Evolutionary conservation across 805 yeast genomes (phyloP), one percentile per base, ranked within the genome.

Genomic region (Scheffersomyces stipitis): DNA sequence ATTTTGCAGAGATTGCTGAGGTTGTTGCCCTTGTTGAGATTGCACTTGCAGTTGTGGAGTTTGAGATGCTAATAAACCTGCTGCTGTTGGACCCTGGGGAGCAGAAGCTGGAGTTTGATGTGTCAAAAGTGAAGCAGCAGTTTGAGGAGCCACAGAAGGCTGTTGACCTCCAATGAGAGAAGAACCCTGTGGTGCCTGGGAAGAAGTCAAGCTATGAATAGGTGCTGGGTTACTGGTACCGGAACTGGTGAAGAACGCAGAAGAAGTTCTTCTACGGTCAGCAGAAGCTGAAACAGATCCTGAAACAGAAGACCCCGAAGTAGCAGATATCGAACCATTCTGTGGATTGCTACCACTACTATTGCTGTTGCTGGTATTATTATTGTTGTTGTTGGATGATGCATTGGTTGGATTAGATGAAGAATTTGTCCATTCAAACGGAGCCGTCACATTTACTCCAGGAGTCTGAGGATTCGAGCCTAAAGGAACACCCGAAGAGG

Each of bases 231-330:
- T 42, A 24, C 54, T 59, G 38, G 60, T 71, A 62, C 76, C 76
- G 51, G 76, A 76, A 24, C 54, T 59, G 38, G 60, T 71, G 62
- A 76, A 77, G 51, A 77, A 76, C 12, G 75, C 73, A 23, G 80
- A 73, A 8, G 75, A 66, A 31, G 76, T 73, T 64, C 81, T 68
- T 62, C 80, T 67, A 49, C 78, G 68, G 42, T 73, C 66, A 29
- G 42, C 34, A 4, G 34, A 18, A 13, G 18, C 28, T n/a, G 38
- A 34, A 23, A 10, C 12, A n/a, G 8, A 7, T 7, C 16, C 16
- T n/a, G 15, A n/a, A 27, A 8, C 16, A 7, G 7, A n/a, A 12
- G 26, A 30, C 12, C 18, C 27, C n/a, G 40, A 26, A 13, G 35
- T n/a, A 7, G 35, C 28, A 8, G 36, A 23, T 15, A 34, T 35